Percentiles rank a stretch among this genome's conserved stretches.
Conservation (phyloP, 2,329 filamentous ascomycete species). For the Elsinoe ampelina region DNA sequence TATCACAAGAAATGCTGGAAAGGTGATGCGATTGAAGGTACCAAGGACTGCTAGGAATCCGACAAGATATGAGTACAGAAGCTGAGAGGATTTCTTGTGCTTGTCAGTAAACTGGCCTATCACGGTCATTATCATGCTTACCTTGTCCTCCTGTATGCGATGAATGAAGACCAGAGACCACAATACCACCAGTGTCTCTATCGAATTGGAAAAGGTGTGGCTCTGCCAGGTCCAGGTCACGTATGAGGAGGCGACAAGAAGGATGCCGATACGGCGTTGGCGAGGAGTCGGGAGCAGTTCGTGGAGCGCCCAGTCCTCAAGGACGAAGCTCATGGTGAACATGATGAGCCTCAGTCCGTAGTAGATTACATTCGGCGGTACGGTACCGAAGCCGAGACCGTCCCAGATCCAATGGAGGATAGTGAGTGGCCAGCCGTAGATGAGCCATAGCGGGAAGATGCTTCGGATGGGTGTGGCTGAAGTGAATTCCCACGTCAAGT, state of each 20-base stretch:
- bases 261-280: slow-evolving; percentile 61
- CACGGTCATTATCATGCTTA: slow-evolving; percentile 35
- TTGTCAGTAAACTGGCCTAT: background rate
- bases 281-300: slow-evolving; percentile 73
- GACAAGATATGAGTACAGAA: slow-evolving; percentile 66
- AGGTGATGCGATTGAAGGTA: slow-evolving; percentile 93
- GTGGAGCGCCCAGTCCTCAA: slow-evolving; percentile 95
- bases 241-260: slow-evolving; percentile 89
- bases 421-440: slow-evolving; percentile 90
- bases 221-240: slow-evolving; percentile 98
- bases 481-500: slow-evolving; percentile 93
- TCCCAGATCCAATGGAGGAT: slow-evolving; percentile 87
- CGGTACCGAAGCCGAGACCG: slow-evolving; percentile 68
- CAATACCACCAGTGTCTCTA: slow-evolving; percentile 84
- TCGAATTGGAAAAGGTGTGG: slow-evolving; percentile 95
- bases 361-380: slow-evolving; percentile 78
- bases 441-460: slow-evolving; percentile 90
- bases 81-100: slow-evolving; percentile 59
- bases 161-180: slow-evolving; percentile 91
- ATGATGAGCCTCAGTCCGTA: slow-evolving; percentile 82
- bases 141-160: slow-evolving; percentile 71
- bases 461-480: slow-evolving; percentile 81
- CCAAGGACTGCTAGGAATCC: slow-evolving; percentile 77
- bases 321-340: slow-evolving; percentile 89
- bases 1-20: slow-evolving; percentile 83